A percentile compares a stretch with the other conserved stretches of the same genome.
Conservation (phyloP, 1,139 yeast genomes). For the Geotrichum macrosporum region DNA sequence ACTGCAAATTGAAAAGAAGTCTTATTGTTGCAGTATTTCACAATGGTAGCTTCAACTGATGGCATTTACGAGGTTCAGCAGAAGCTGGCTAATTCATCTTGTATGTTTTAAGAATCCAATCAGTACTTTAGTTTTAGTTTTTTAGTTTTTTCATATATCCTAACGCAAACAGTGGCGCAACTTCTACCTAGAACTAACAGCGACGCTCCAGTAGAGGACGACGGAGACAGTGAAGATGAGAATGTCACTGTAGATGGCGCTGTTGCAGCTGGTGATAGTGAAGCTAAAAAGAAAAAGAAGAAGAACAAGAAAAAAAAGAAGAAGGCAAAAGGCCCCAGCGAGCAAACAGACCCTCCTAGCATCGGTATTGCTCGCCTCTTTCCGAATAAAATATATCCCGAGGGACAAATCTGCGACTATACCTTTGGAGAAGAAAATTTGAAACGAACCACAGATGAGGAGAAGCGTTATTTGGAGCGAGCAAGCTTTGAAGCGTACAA, state of each 20-base stretch:
- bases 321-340: conserved; percentile 8
- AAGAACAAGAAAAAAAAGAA: conserved; percentile 19
- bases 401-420: conserved; percentile 43
- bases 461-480: conserved; percentile 71
- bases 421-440: conserved; percentile 62
- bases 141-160: no score
- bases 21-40: no score
- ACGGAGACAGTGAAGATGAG: conserved; percentile 2
- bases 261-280: conserved; percentile 8
- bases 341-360: conserved; percentile 20
- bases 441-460: conserved; percentile 79
- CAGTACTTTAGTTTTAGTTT: no score
- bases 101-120: no score
- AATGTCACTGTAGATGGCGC: conserved; percentile 1
- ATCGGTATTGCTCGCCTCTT: conserved; percentile 15
- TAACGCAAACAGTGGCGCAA: no score
- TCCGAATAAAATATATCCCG: conserved; percentile 16
- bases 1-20: no score
- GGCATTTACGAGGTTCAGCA: no score
- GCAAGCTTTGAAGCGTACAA: conserved; percentile 65
- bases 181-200: no score
- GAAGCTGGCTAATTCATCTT: no score
- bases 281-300: conserved; percentile 10
- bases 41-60: no score
- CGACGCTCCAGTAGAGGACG: no score